These are phyloP conservation scores for Aspergillus ochraceus DNA, from an alignment of 2,329 filamentous ascomycete genomes.

Conservation along the genomic window DNA sequence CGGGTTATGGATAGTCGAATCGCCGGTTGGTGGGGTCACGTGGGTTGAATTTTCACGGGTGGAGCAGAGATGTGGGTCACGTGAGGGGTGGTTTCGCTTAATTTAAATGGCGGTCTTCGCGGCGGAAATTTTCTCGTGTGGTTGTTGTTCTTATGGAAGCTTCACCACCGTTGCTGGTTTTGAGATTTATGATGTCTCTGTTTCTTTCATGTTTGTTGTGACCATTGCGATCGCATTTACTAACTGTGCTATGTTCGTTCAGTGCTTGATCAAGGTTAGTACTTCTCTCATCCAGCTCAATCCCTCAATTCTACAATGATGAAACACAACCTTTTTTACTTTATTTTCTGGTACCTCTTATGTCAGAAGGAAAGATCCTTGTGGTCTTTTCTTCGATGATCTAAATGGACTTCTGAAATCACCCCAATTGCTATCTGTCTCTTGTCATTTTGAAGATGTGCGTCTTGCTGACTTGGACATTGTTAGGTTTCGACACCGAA, in stretches of 20 bases:
- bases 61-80: neutral
- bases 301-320: slow-evolving; percentile 57
- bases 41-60: neutral
- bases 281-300: slow-evolving; percentile 25
- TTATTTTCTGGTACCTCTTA: slow-evolving; percentile 98
- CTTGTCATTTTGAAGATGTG: slow-evolving; percentile 6
- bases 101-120: neutral
- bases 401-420: slow-evolving; percentile 79
- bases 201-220: neutral
- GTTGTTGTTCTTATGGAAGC: neutral
- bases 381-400: slow-evolving; percentile 64
- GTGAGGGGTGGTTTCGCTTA: slow-evolving; percentile 2
- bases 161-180: neutral
- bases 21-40: slow-evolving; percentile 5
- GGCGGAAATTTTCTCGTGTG: neutral
- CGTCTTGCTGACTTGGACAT: slow-evolving; percentile 13
- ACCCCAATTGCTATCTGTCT: neutral
- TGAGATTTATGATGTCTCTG: neutral
- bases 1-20: too few species aligned
- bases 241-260: neutral
- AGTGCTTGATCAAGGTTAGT: slow-evolving; percentile 25
- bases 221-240: neutral
- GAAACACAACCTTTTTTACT: slow-evolving; percentile 61
- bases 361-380: slow-evolving; percentile 63
- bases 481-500: neutral